A percentile compares a stretch with the other conserved stretches of the same genome.
These are phyloP conservation scores for Huntiella decipiens DNA, from an alignment of 2,329 filamentous ascomycete species.

Conservation along the genomic window DNA sequence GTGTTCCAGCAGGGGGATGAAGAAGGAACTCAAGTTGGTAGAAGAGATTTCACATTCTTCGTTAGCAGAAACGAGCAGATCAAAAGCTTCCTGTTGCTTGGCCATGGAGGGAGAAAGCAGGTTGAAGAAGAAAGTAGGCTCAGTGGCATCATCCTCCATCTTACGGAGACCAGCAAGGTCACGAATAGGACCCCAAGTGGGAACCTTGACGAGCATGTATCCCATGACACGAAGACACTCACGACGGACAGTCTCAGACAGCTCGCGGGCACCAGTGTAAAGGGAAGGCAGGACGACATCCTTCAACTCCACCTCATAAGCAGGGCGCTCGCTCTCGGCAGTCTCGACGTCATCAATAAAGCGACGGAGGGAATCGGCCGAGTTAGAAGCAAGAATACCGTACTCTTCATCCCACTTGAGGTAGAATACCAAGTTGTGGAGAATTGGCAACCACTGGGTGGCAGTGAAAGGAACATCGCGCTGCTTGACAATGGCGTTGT, in stretches of 20 bases:
- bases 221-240: slow-evolving; percentile 70
- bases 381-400: slow-evolving; percentile 60
- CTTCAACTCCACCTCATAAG: slow-evolving; percentile 40
- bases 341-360: slow-evolving; percentile 48
- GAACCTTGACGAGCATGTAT: slow-evolving; percentile 52
- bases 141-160: slow-evolving; percentile 36
- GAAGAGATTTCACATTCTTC: slow-evolving; percentile 45
- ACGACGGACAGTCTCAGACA: slow-evolving; percentile 65
- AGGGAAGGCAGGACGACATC: slow-evolving; percentile 55
- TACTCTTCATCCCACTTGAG: slow-evolving; percentile 76
- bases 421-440: slow-evolving; percentile 80
- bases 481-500: slow-evolving; percentile 48
- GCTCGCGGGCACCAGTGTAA: slow-evolving; percentile 54
- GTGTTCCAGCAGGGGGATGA: slow-evolving; percentile 82
- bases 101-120: slow-evolving; percentile 79
- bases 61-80: slow-evolving; percentile 53
- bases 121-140: slow-evolving; percentile 74
- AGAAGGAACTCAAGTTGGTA: slow-evolving; percentile 65
- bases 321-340: slow-evolving; percentile 22
- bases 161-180: slow-evolving; percentile 53
- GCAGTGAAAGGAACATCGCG: slow-evolving; percentile 40
- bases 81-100: slow-evolving; percentile 65
- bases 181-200: slow-evolving; percentile 48
- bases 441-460: slow-evolving; percentile 67
- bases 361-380: slow-evolving; percentile 58